Percentiles rank a stretch among this genome's conserved stretches.
phyloP scores from a whole-genome alignment of 805 yeast genomes.

The Saturnispora saitoi region DNA sequence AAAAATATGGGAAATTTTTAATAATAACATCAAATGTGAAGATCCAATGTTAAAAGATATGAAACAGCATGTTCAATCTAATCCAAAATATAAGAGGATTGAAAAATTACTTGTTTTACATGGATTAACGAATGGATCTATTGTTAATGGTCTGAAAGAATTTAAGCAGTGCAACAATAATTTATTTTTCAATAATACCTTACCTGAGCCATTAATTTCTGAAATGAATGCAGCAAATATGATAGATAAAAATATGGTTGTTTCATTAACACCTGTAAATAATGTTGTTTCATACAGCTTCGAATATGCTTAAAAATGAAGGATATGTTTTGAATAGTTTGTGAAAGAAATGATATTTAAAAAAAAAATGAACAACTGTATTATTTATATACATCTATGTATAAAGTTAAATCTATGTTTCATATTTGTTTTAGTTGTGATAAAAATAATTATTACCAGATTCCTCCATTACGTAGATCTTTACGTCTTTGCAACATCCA shows the following conservation, averaged over 20 bases:
- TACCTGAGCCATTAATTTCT: not conserved
- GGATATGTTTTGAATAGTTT: too few relatives aligned
- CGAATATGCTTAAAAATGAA: conserved; percentile 1
- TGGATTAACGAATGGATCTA: conserved; percentile 22
- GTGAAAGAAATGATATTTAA: not conserved
- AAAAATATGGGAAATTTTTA: conserved; percentile 18
- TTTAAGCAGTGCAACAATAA: not conserved
- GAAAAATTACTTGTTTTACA: conserved; percentile 22
- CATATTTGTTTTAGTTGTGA: not conserved
- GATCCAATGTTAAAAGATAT: conserved; percentile 2
- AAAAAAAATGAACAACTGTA: not conserved
- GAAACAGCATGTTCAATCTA: not conserved
- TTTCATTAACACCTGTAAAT: not conserved
- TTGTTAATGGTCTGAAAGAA: conserved; percentile 7
- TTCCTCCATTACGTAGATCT: conserved; percentile 23
- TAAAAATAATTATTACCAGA: conserved; percentile 19
- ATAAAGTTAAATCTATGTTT: not conserved
- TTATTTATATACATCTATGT: not conserved
- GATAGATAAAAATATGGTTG: not conserved
- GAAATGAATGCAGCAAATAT: not conserved
- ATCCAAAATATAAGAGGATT: conserved; percentile 11
- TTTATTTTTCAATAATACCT: not conserved
- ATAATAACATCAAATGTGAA: not conserved
- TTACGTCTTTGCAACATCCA: conserved; percentile 40
- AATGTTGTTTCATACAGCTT: not conserved